Evolutionary conservation across 768 basidiomycete genomes (phyloP).

Genomic region (Grammothele lineata): DNA sequence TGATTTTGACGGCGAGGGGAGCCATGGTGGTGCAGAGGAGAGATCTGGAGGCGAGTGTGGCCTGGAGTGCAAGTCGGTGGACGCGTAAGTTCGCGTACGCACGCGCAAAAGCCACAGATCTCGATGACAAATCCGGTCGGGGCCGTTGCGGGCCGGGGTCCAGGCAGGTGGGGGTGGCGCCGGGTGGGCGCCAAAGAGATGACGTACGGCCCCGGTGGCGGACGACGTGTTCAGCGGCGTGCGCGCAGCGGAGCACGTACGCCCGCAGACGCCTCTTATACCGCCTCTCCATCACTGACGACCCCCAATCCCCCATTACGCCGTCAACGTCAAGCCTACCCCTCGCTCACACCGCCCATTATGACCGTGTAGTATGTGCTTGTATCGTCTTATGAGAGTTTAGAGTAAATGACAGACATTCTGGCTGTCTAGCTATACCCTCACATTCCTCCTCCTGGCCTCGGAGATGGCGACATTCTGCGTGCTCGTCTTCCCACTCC

Average conservation of each 20-base stretch:
- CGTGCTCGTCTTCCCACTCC: constrained; percentile 80
- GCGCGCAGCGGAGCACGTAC: too few relatives aligned
- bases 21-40: constrained; percentile 43
- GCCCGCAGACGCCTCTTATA: too few relatives aligned
- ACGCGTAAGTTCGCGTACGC: constrained; percentile 12
- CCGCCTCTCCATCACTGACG: too few relatives aligned
- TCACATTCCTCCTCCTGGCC: constrained; percentile 78
- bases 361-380: constrained; percentile 48
- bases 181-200: constrained; percentile 3
- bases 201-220: constrained; percentile 13
- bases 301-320: background rate
- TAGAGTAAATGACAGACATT: too few relatives aligned
- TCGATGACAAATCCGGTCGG: constrained; percentile 16
- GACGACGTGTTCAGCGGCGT: constrained; percentile 14
- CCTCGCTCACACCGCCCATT: constrained; percentile 4
- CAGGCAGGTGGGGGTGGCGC: background rate
- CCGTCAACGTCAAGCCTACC: background rate
- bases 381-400: too few relatives aligned
- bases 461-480: constrained; percentile 88
- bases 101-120: constrained; percentile 4
- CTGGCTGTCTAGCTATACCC: constrained; percentile 66
- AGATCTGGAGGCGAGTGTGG: background rate
- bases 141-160: background rate
- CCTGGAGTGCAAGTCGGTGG: background rate
- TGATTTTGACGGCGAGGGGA: constrained; percentile 73